A percentile compares a stretch with the other conserved stretches of the same genome.
phyloP scores from a whole-genome alignment of 2,329 filamentous ascomycete genomes.

The Ascochyta fabae region DNA sequence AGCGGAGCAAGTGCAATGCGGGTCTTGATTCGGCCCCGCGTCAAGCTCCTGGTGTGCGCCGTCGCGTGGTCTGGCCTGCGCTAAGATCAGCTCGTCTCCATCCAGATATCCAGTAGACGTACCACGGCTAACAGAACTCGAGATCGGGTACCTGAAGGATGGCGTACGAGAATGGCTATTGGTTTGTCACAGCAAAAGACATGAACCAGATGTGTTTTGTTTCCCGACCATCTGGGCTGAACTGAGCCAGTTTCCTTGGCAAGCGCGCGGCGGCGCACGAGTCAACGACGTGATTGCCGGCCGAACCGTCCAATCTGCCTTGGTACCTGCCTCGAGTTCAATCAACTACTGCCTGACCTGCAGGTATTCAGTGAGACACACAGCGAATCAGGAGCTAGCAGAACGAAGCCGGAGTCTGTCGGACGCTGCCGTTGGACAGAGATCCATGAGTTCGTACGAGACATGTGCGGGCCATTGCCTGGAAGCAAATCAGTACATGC shows the following conservation, averaged over 20 bases:
- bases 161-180: constrained; percentile 10
- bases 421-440: background rate
- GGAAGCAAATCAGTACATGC: background rate
- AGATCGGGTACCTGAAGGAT: background rate
- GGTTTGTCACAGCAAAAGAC: constrained; percentile 14
- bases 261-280: constrained; percentile 4
- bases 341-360: constrained; percentile 2
- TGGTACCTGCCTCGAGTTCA: constrained; percentile 11
- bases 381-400: constrained; percentile 4
- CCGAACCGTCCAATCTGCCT: constrained; percentile 10
- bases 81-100: constrained; percentile 12
- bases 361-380: constrained; percentile 8
- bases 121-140: background rate
- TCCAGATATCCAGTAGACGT: constrained; percentile 1
- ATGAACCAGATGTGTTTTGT: constrained; percentile 13
- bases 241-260: constrained; percentile 12
- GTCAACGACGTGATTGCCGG: constrained; percentile 16
- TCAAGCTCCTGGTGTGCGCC: constrained; percentile 13
- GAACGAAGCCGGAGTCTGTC: background rate
- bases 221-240: constrained; percentile 4
- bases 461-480: background rate
- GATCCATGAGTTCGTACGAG: background rate
- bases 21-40: constrained; percentile 14
- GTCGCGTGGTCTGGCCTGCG: constrained; percentile 18
- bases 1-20: constrained; percentile 18